Evolutionary conservation across 441 rosid species (phyloP), one percentile per base, ranked within the genome.

Genomic region (Euphorbia schlechtendalii): DNA sequence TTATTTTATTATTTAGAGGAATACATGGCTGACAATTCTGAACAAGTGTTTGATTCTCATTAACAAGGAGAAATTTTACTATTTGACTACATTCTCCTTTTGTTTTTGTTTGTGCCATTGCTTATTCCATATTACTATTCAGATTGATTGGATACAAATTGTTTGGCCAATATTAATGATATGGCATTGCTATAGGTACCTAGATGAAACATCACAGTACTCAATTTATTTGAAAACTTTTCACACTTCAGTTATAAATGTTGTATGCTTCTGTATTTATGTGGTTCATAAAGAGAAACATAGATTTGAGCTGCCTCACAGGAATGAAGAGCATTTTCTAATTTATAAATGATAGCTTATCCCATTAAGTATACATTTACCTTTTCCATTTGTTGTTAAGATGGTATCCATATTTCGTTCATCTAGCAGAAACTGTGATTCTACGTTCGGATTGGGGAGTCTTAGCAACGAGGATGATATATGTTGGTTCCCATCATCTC

Each of bases 401-500:
- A n/a, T n/a, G n/a, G n/a, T n/a, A n/a, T n/a, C n/a, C n/a, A 28
- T 51, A 28, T 21, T 21, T 34, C 45, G 61, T 21, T 56, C 40
- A 69, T 64, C 68, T 74, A 74, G 71, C 88, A 90, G 96, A 76
- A 82, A 71, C 67, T 92, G 98, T 71, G 95, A 92, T 76, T 80
- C 96, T 28, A 77, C 91, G 38, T 89, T 87, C 72, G 93, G 88
- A 52, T 63, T 89, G 74, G 90, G 81, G 56, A 79, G 83, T 73
- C 83, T 89, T 46, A 73, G 76, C 72, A 82, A 83, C 62, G 95
- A 84, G 71, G 90, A 83, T 71, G 83, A 77, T 25, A 56, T 89
- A 68, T 79, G 82, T 69, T 91, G 98, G 98, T 84, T 92, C 74
- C 73, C 90, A 64, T 72, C 83, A n/a, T n/a, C n/a, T 38, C 81